These are phyloP conservation scores for Lactarius evosmus DNA, from an alignment of 768 basidiomycete genomes.

Conservation along the genomic window DNA sequence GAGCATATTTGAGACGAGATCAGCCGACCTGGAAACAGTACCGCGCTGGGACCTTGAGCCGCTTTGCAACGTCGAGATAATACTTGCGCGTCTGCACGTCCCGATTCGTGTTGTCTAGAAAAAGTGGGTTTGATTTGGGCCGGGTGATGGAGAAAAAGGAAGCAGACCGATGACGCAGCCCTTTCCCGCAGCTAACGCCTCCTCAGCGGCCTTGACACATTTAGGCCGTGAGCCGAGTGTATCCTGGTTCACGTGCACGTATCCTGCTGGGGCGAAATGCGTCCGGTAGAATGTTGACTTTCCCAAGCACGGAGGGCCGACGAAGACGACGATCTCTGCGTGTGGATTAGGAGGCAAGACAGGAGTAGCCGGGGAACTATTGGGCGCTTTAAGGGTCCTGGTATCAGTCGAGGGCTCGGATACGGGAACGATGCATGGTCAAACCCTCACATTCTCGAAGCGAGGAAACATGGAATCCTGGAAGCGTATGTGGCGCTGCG, in stretches of 20 bases:
- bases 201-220: constrained; percentile 64
- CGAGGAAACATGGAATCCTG: constrained; percentile 65
- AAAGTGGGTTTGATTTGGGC: background rate
- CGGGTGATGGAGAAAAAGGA: background rate
- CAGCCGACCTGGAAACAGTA: constrained; percentile 29
- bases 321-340: constrained; percentile 56
- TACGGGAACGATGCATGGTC: background rate
- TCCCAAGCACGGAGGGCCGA: constrained; percentile 63
- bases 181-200: constrained; percentile 50
- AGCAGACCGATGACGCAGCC: constrained; percentile 74
- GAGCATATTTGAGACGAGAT: background rate
- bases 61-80: constrained; percentile 68
- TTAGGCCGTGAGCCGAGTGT: constrained; percentile 67
- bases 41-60: constrained; percentile 54
- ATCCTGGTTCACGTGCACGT: constrained; percentile 88
- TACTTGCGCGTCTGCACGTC: constrained; percentile 61
- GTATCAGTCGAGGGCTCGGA: constrained; percentile 36
- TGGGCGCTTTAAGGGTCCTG: constrained; percentile 47
- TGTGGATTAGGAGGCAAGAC: constrained; percentile 8
- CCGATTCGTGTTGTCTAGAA: constrained; percentile 88
- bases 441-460: constrained; percentile 32
- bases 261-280: constrained; percentile 65
- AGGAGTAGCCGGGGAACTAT: constrained; percentile 40
- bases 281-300: constrained; percentile 77
- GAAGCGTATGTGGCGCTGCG: constrained; percentile 46